These are phyloP conservation scores for Zygoascus tannicola DNA, from an alignment of 805 yeast species.

Conservation along the genomic window DNA sequence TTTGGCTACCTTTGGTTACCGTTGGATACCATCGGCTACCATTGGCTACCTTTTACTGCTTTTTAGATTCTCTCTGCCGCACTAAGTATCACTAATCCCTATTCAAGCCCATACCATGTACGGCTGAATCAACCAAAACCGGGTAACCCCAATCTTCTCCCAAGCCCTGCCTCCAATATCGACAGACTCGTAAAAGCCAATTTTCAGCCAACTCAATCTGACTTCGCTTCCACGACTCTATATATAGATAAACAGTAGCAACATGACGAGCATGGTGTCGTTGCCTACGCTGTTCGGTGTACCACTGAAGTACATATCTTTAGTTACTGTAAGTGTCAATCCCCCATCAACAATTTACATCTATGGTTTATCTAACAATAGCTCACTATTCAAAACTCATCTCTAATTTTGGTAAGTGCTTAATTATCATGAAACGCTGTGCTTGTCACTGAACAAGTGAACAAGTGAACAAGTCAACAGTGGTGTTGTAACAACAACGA, in stretches of 20 bases:
- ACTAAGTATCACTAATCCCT: neutral
- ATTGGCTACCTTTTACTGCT: neutral
- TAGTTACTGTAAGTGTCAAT: constrained; percentile 25
- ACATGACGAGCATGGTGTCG: neutral
- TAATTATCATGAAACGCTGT: neutral
- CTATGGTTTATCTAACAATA: neutral
- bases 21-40: too few relatives aligned
- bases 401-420: constrained; percentile 28
- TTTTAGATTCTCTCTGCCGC: neutral
- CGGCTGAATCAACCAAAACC: neutral
- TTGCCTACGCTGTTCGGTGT: constrained; percentile 18
- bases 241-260: too few relatives aligned
- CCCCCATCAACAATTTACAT: too few relatives aligned
- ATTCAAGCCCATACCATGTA: neutral
- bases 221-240: neutral
- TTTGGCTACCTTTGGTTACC: too few relatives aligned
- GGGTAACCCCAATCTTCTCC: neutral
- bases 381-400: constrained; percentile 32
- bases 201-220: neutral
- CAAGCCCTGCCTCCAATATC: neutral
- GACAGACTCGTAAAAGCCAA: neutral
- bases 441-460: too few relatives aligned
- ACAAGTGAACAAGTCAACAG: too few relatives aligned
- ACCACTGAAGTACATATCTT: constrained; percentile 29
- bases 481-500: too few relatives aligned